Evolutionary conservation across 2,329 filamentous ascomycete species (phyloP), one percentile per base, ranked within the genome.

Genomic region (Trichoderma oligosporum): DNA sequence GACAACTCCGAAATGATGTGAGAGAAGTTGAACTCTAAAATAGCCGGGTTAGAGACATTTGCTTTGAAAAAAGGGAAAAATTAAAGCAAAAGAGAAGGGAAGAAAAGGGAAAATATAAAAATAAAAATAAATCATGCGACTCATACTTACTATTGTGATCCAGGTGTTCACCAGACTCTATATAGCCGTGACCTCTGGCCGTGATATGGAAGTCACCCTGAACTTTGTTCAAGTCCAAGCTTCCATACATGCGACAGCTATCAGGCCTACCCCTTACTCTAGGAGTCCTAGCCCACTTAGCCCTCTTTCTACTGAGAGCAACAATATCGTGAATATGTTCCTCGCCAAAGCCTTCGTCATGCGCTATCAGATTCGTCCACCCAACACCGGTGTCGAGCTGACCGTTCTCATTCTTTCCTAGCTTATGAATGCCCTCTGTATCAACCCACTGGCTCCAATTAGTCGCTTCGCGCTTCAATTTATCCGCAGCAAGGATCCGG

Each of bases 141-240:
- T n/a, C n/a, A 9, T 11, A 78, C 85, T 73, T 80, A 94, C 91
- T 73, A 38, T 71, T 78, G 71, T 97, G 93, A 66, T 96, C 89
- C 62, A 97, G 75, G 76, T 97, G 92, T 36, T 69, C 65, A 36
- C 86, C 89, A 63, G 84, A 79, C 69, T 92, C 91, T 73, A 84
- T 82, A 73, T 99, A 99, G n/a, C 94, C 94, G 72, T 97, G 93
- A 0, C 94, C 94, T 61, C 91, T 78, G 3, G 94, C 94, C 1
- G 94, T 99, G 67, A 99, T 94, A 71, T 99, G 94, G 70, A 99
- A 97, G 72, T 99, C 93, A 4, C 93, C 94, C 74, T 97, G 93
- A 42, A 99, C 94, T 76, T 95, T 96, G 74, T 99, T 99, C 64
- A 95, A 82, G 64, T 96, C 88, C 71, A 99, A 73, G 66, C 85